A percentile compares a stretch with the other conserved stretches of the same genome.
Conservation (phyloP, 305 asterid genomes). For the Fraxinus nigra region DNA sequence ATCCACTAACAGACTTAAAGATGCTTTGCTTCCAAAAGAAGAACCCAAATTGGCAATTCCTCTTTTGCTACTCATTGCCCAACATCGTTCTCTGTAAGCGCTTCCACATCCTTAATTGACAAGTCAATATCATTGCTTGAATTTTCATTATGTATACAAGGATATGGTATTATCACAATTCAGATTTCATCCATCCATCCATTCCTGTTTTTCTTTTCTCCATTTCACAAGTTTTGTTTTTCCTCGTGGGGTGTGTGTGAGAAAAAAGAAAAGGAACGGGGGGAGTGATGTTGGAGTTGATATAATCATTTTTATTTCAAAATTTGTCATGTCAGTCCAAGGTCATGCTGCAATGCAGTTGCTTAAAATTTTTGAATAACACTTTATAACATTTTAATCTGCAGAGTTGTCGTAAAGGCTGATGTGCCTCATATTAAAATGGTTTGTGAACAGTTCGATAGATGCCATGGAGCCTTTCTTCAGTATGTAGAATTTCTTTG, state of each 20-base stretch:
- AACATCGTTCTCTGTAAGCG: slow-evolving; percentile 93
- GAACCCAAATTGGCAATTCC: slow-evolving; percentile 93
- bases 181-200: neutral
- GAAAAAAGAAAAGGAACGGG: neutral
- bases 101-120: neutral
- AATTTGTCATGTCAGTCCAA: neutral
- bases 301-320: neutral
- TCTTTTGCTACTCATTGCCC: slow-evolving; percentile 93
- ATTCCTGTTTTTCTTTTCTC: neutral
- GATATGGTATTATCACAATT: neutral
- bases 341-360: neutral
- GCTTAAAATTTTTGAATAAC: neutral
- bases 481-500: slow-evolving; percentile 97
- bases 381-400: slow-evolving; percentile 23
- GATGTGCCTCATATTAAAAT: slow-evolving; percentile 83
- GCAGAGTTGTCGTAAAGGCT: slow-evolving; percentile 88
- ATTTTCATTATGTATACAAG: neutral
- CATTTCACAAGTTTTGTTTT: neutral
- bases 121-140: neutral
- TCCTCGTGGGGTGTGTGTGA: neutral
- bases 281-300: slow-evolving; percentile 8
- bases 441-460: slow-evolving; percentile 97
- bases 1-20: slow-evolving; percentile 92
- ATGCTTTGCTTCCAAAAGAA: slow-evolving; percentile 86
- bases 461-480: slow-evolving; percentile 98